Conservation (phyloP, 164 flowering plant genomes). For the Berberis thunbergii region DNA sequence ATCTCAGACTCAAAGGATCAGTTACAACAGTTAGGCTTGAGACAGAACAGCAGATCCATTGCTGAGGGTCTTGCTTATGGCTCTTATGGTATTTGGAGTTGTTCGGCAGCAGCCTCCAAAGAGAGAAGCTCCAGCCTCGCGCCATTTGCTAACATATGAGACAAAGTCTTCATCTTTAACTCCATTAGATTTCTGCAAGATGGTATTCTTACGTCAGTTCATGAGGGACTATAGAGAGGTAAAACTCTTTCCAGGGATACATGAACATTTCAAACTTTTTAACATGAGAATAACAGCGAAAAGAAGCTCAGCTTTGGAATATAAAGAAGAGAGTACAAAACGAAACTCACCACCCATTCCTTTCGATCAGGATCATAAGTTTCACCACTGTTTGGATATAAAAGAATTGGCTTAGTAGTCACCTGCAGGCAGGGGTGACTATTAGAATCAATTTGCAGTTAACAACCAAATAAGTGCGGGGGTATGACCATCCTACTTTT, state of each 20-base stretch:
- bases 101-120: constrained; percentile 96
- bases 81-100: constrained; percentile 69
- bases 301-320: background rate
- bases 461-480: background rate
- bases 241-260: background rate
- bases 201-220: too few relatives aligned
- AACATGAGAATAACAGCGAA: background rate
- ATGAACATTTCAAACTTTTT: background rate
- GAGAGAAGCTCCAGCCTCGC: constrained; percentile 70
- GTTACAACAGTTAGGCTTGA: background rate
- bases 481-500: too few relatives aligned
- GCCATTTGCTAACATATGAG: constrained; percentile 63
- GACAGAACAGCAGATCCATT: background rate
- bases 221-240: background rate
- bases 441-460: background rate
- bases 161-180: constrained; percentile 61
- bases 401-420: constrained; percentile 59
- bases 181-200: constrained; percentile 56
- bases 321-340: background rate
- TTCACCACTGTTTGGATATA: constrained; percentile 96
- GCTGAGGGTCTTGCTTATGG: constrained; percentile 25
- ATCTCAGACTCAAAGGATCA: background rate
- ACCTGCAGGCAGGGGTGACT: constrained; percentile 33
- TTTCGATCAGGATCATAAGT: constrained; percentile 57
- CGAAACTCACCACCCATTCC: constrained; percentile 73